Base-by-base conservation (phyloP, 108 stramenopile genomes). In the Fragilaria crotonensis region DNA sequence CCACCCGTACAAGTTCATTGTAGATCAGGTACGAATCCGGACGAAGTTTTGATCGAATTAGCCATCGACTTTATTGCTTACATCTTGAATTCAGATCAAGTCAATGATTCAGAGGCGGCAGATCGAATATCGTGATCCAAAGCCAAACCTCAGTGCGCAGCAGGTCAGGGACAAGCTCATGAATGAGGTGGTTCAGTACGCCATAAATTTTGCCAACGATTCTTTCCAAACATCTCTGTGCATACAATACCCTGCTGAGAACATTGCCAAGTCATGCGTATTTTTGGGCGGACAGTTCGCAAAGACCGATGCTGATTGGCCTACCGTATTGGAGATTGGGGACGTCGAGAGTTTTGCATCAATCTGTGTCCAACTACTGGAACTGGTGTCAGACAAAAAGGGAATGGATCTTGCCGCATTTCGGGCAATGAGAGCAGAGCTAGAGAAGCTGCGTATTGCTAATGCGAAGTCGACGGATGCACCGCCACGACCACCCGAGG, bases 151-250 rank as follows among this genome's bases (percentile, higher is more conserved):
- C 45, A 29, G 30, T 27, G 27, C 62, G 28, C n/a, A 21, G 30
- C 54, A 72, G 44, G 32, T 67, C 27, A 71, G 64, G 56, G 41
- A 57, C 0, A 79, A 83, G 45, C 72, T 90, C 74, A 71, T 73
- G 45, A 78, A 87, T 48, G 72, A 83, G 19, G 52, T 90, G 31
- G 79, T 78, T 1, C 85, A 90, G 62, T 83, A 81, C 60, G 77
- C 81, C n/a, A 87, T 90, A 83, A 87, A 80, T 53, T 87, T 76
- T 63, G 85, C 89, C 45, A 90, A 90, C 54, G 89, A 90, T 60
- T 83, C 81, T 22, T 73, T 87, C 69, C 89, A 90, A 41, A 87
- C 89, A 14, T 79, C 80, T 5, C 66, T 90, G 1, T 90, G 89
- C 53, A 57, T 90, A 9, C 89, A 90, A 59, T 87, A 76, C 46